Percentiles rank a stretch among this genome's conserved stretches.
Evolutionary conservation across 1,139 yeast genomes (phyloP).

Genomic region (Hemisphaericaspora subhashii): DNA sequence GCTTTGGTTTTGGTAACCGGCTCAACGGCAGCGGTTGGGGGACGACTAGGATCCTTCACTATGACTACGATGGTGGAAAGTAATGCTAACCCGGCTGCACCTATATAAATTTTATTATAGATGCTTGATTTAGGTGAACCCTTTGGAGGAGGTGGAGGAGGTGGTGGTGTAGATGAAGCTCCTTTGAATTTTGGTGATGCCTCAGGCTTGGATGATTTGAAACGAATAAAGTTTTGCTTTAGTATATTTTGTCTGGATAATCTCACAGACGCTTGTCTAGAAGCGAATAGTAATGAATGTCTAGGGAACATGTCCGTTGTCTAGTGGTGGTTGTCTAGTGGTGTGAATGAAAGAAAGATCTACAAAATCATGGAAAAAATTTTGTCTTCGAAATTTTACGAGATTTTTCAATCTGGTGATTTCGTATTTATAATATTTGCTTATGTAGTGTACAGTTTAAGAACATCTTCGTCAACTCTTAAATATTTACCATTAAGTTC

Average conservation of each 20-base stretch:
- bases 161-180: slow-evolving; percentile 15
- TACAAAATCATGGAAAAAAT: neutral
- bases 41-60: slow-evolving; percentile 38
- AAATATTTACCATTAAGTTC: slow-evolving; percentile 63
- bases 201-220: slow-evolving; percentile 12
- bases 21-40: slow-evolving; percentile 51
- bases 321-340: neutral
- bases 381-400: too few relatives aligned
- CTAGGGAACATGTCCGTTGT: slow-evolving; percentile 9
- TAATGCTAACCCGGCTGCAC: slow-evolving; percentile 39
- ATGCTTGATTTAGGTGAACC: neutral
- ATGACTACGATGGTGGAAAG: slow-evolving; percentile 51
- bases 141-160: slow-evolving; percentile 19
- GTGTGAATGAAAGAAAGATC: neutral
- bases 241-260: slow-evolving; percentile 6
- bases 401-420: slow-evolving; percentile 3
- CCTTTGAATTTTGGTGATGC: neutral
- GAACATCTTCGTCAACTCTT: slow-evolving; percentile 53
- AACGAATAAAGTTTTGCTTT: slow-evolving; percentile 13
- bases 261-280: slow-evolving; percentile 8
- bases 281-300: slow-evolving; percentile 8
- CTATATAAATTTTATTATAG: slow-evolving; percentile 26
- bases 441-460: slow-evolving; percentile 7
- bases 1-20: slow-evolving; percentile 25
- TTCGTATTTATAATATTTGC: too few relatives aligned